These are phyloP conservation scores for Allomyces macrogynus DNA, from an alignment of 192 early-diverging fungal species.

Conservation along the genomic window DNA sequence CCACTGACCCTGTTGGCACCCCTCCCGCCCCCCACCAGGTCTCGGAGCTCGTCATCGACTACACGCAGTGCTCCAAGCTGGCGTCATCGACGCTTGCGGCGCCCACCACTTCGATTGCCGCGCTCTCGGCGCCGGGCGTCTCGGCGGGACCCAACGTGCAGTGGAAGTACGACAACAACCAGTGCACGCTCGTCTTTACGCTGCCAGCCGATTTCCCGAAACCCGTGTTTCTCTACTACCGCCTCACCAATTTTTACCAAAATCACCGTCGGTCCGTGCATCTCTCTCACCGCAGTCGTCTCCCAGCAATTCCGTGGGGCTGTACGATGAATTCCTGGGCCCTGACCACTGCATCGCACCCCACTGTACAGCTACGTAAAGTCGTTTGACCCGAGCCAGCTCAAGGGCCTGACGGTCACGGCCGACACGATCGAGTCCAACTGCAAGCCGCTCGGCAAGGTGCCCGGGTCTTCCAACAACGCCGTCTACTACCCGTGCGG, in stretches of 20 bases:
- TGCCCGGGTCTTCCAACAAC: constrained; percentile 9
- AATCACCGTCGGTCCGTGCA: constrained; percentile 57
- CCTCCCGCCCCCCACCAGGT: constrained; percentile 27
- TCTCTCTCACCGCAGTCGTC: too few relatives aligned
- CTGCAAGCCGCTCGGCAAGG: constrained; percentile 34
- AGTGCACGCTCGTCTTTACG: constrained; percentile 54
- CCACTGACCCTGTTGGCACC: background rate
- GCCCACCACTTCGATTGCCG: background rate
- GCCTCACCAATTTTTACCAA: constrained; percentile 96
- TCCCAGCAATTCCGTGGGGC: too few relatives aligned
- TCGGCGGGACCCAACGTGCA: constrained; percentile 2
- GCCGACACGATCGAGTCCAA: constrained; percentile 18
- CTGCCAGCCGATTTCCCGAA: constrained; percentile 42
- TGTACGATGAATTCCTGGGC: too few relatives aligned
- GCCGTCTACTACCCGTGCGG: constrained; percentile 81
- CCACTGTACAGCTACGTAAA: constrained; percentile 46
- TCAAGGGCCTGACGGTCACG: constrained; percentile 38
- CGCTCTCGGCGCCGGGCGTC: constrained; percentile 1
- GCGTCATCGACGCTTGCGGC: background rate
- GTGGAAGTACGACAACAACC: constrained; percentile 26
- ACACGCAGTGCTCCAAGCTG: constrained; percentile 55
- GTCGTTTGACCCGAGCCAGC: constrained; percentile 62
- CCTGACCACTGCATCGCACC: background rate
- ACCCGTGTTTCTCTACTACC: constrained; percentile 84
- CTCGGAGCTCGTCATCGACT: constrained; percentile 76